Evolutionary conservation across 352 stramenopile genomes (phyloP), one percentile per base, ranked within the genome.

Genomic region (Phytophthora pistaciae): DNA sequence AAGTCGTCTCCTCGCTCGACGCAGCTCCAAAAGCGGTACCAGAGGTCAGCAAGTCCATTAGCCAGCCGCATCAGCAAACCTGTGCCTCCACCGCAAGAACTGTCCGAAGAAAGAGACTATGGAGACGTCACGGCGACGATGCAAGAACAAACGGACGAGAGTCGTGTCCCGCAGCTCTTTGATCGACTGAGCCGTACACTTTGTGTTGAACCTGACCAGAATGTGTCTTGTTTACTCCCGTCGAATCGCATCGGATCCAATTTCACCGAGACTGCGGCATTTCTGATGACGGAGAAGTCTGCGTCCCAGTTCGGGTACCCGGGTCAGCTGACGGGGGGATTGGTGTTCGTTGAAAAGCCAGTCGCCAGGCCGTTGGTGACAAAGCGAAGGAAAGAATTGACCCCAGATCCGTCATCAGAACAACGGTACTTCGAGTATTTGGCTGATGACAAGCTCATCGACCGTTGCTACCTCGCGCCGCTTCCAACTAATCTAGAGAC

Each of bases 191-290:
- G 78, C 33, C 85, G 85, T 16, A 95, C 88, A 1, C 74, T 91
- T 9, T 93, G 85, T 50, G 87, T 94, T 4, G 88, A 95, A 53
- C 83, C 83, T 31, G 85, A 92, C 58, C 71, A 87, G 21, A 90
- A 87, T 48, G 18, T 86, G 25, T 69, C 83, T 3, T 82, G 79
- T 8, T 70, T 94, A 23, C 59, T 79, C 20, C 86, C 88, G 1
- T 92, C 84, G 21, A 93, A 95, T 48, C 84, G 88, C 6, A 94
- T 95, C 33, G 88, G 79, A 5, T 78, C 84, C 1, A 95, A 95
- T 42, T 94, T 87, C 38, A 88, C 80, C 0, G 69, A 77, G 14
- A 64, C 84, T 0, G 84, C 88, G 8, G 68, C 66, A 6, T 44
- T 70, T 13, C 56, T 95, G 18, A 64, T 79, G 59, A 84, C 90